Evolutionary conservation across 305 asterid genomes (phyloP), one percentile per base, ranked within the genome.

Genomic region (Rubia occidens): DNA sequence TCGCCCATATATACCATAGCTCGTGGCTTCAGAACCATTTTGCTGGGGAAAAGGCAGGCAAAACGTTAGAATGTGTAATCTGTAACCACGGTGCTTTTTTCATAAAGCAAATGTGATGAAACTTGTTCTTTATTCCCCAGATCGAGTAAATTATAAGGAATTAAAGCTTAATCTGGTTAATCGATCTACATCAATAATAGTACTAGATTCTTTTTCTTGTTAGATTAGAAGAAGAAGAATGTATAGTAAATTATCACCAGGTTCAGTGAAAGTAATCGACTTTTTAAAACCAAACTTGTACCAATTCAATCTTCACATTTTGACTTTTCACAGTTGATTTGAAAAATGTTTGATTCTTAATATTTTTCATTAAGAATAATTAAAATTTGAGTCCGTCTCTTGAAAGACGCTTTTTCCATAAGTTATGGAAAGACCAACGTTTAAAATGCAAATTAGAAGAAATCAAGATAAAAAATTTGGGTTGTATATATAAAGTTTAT

Each of bases 101-200:
- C 44, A 47, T 51, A 72, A 67, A 74, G 70, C 70, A 70, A 64
- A 69, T 55, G 11, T 55, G 55, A 49, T 15, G 55, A 49, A 49
- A 15, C 55, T 49, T 15, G 20, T 49, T 49, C 18, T 49, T 49
- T 49, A 49, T 49, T 49, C 20, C 18, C 18, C 20, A 49, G 61
- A 54, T n/a, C n/a, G n/a, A n/a, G 72, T 66, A 24, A 61, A 32
- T 42, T 3, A 13, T 68, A 55, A 11, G 54, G 37, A 14, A n/a
- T 8, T 67, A 6, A 61, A 61, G 14, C n/a, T 61, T 15, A 14
- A 61, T 76, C 37, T 49, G 68, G 2, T 55, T 60, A 26, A 44
- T 69, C 66, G 84, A 80, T 80, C 82, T 66, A 70, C 83, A 78
- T 78, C 85, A 54, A 70, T 78, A 67, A 68, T 55, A 45, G 54